Evolutionary conservation across 1,139 yeast species (phyloP).

Genomic region (Saccharomyces uvarum): DNA sequence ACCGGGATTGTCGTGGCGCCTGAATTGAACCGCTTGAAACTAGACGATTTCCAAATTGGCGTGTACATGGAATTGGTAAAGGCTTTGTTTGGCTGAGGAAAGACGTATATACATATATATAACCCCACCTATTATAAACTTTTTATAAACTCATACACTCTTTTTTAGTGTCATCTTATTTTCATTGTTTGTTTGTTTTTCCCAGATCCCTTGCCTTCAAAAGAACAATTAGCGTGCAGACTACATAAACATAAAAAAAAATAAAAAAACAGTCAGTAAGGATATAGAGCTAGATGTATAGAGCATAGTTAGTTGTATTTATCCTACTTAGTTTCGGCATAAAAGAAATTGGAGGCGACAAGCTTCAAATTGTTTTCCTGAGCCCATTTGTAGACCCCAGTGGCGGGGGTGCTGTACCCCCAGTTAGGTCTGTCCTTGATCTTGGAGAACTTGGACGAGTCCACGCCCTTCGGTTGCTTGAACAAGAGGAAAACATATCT

Average conservation of each 20-base stretch:
- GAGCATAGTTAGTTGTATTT: neutral
- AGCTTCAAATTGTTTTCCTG: constrained; percentile 54
- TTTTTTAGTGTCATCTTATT: neutral
- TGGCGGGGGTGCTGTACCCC: constrained; percentile 75
- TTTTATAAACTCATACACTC: constrained; percentile 2
- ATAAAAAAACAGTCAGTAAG: neutral
- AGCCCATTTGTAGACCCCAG: constrained; percentile 74
- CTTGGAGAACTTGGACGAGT: constrained; percentile 13
- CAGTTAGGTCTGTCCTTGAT: constrained; percentile 59
- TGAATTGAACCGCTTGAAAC: constrained; percentile 22
- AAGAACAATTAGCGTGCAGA: neutral
- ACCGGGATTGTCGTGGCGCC: constrained; percentile 21
- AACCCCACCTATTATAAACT: constrained; percentile 1
- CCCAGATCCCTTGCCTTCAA: neutral
- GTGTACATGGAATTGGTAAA: constrained; percentile 33
- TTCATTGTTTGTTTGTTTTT: neutral
- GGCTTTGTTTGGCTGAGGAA: constrained; percentile 15
- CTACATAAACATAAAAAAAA: neutral
- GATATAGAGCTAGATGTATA: neutral
- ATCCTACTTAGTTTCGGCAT: constrained; percentile 49
- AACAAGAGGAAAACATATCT: constrained; percentile 70
- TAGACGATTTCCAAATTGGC: constrained; percentile 32
- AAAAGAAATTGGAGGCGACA: constrained; percentile 72
- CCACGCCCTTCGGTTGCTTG: constrained; percentile 45
- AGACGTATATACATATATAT: neutral